A percentile compares a stretch with the other conserved stretches of the same genome.
Conservation (phyloP, 1,284 basidiomycete species). For the Marasmius sp. region DNA sequence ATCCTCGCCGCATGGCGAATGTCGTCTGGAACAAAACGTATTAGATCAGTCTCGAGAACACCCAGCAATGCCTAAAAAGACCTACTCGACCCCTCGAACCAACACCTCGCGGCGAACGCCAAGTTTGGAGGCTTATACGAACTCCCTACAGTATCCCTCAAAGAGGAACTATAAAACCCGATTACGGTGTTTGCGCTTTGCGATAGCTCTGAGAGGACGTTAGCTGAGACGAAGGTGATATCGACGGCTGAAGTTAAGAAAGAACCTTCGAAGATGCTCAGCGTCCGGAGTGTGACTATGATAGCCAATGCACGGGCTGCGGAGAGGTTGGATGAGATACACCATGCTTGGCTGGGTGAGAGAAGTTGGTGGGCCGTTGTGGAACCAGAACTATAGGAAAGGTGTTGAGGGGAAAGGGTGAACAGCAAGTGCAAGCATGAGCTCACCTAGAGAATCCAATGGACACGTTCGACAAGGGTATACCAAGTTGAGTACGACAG, state of each 20-base stretch:
- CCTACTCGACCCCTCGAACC: constrained; percentile 74
- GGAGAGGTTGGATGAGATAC: constrained; percentile 66
- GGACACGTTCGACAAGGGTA: constrained; percentile 32
- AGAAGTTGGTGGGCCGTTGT: constrained; percentile 43
- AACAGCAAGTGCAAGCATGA: neutral
- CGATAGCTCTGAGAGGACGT: constrained; percentile 50
- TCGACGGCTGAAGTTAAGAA: neutral
- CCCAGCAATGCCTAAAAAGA: constrained; percentile 11
- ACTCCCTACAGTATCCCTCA: constrained; percentile 58
- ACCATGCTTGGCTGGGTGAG: constrained; percentile 54
- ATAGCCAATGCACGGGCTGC: constrained; percentile 71
- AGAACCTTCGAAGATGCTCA: constrained; percentile 72
- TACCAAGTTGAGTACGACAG: constrained; percentile 51
- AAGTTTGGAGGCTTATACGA: constrained; percentile 69
- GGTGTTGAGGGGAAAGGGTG: neutral
- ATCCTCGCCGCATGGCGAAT: constrained; percentile 73
- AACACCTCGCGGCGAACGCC: constrained; percentile 68
- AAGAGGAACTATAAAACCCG: constrained; percentile 73
- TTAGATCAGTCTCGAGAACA: too few species aligned
- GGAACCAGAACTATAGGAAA: constrained; percentile 30
- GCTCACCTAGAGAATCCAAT: constrained; percentile 55
- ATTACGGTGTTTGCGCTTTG: constrained; percentile 69
- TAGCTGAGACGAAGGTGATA: constrained; percentile 8
- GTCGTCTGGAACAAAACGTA: constrained; percentile 62
- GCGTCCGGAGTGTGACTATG: constrained; percentile 64